Evolutionary conservation across 78 protist genomes (phyloP).

Genomic region (Anaeramoeba ignava): DNA sequence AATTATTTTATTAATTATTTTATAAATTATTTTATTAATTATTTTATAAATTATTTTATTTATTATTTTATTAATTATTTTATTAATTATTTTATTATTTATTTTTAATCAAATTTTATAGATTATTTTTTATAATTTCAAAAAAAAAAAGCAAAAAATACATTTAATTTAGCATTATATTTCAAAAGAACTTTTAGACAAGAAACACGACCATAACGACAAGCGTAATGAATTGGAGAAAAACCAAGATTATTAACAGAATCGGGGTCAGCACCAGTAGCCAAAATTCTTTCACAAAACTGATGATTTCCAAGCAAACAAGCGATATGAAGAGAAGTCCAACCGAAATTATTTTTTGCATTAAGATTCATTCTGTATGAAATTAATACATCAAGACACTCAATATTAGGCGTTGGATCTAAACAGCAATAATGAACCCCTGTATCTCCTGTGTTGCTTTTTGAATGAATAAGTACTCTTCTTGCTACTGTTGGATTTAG

Average conservation of each 20-base stretch:
- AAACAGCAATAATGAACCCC: neutral
- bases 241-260: neutral
- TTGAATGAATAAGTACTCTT: too few relatives aligned
- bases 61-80: too few relatives aligned
- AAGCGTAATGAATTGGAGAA: neutral
- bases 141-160: neutral
- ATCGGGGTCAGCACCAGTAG: neutral
- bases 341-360: neutral
- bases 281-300: neutral
- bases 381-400: neutral
- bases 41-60: too few relatives aligned
- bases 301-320: neutral
- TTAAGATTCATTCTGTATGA: neutral
- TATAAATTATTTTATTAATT: too few relatives aligned
- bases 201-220: neutral
- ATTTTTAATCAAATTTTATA: too few relatives aligned
- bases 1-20: too few relatives aligned
- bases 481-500: too few relatives aligned
- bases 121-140: too few relatives aligned
- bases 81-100: too few relatives aligned
- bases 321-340: neutral
- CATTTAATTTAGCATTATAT: neutral
- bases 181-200: neutral
- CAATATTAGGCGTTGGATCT: neutral
- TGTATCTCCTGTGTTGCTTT: too few relatives aligned